Evolutionary conservation across 202 grass and related monocot species (phyloP), one percentile per base, ranked within the genome.

Genomic region (Miscanthus sacchariflorus): DNA sequence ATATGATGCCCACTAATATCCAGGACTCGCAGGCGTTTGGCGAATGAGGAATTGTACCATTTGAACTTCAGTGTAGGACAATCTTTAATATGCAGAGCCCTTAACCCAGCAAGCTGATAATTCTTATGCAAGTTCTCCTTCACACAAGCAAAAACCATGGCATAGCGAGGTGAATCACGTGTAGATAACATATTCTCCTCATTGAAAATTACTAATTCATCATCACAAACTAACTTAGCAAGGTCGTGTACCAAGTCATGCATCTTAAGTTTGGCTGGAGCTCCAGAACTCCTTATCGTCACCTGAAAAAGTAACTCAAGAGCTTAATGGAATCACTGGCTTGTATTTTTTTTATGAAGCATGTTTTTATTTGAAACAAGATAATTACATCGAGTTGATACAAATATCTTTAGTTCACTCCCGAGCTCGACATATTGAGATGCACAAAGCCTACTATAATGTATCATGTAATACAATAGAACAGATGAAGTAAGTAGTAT

Each of bases 211-310:
- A 81, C 14, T 10, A 68, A 46, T 10, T 81, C 63, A 68, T 81
- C 78, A 19, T 48, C 78, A 19, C 24, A 24, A 46, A 68, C 78
- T 68, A 25, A 48, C 7, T 12, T 68, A 68, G 78, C 78, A 66
- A 80, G 78, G 39, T 80, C 78, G 2, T 80, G 54, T 67, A 80
- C 78, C 78, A 80, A 30, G 15, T 81, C 79, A 68, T 81, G 79
- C 61, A 81, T 81, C 78, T 81, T 81, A 68, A 81, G 78, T 80
- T 80, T 80, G 40, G 23, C 4, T 19, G 40, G 40, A 46, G 14
- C 23, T 49, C 40, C 40, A 81, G 7, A 42, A 68, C 9, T 33
- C 12, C 21, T 80, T 7, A 0, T 30, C 8, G 2, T 46, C 5
- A 68, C 18, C 78, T 81, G 8, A 46, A 81, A 48, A 49, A 9